phyloP scores from a whole-genome alignment of 192 early-diverging fungal species.

The Podila epicladia region DNA sequence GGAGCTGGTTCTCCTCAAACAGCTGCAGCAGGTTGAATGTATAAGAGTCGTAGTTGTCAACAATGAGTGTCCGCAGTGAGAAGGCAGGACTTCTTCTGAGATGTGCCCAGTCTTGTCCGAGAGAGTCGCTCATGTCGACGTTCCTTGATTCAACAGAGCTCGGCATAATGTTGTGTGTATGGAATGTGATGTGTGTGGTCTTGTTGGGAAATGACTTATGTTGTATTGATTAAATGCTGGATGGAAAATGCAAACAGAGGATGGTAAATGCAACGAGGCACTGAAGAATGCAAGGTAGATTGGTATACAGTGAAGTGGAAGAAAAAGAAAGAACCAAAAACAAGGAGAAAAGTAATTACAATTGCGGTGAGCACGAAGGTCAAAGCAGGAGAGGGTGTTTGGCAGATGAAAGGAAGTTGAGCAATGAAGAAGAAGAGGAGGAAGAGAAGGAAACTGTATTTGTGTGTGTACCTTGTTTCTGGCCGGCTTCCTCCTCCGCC shows the following conservation, averaged over 20 bases:
- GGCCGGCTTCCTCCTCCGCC: background rate
- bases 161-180: no score
- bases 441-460: background rate
- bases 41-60: constrained; percentile 99
- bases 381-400: background rate
- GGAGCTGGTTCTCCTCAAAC: constrained; percentile 50
- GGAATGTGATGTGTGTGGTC: no score
- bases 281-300: background rate
- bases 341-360: background rate
- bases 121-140: background rate
- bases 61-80: constrained; percentile 72
- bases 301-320: background rate
- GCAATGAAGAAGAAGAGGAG: background rate
- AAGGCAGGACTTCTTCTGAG: background rate
- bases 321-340: background rate
- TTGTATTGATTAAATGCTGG: no score
- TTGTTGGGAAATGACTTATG: no score
- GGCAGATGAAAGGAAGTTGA: background rate
- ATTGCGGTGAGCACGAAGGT: background rate
- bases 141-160: background rate
- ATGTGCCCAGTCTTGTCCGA: background rate
- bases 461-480: background rate
- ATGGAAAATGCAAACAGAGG: background rate
- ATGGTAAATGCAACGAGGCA: background rate
- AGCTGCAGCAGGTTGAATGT: constrained; percentile 95